Percentiles rank a stretch among this genome's conserved stretches.
phyloP scores from a whole-genome alignment of 768 basidiomycete species.

The Lactarius hatsudake region DNA sequence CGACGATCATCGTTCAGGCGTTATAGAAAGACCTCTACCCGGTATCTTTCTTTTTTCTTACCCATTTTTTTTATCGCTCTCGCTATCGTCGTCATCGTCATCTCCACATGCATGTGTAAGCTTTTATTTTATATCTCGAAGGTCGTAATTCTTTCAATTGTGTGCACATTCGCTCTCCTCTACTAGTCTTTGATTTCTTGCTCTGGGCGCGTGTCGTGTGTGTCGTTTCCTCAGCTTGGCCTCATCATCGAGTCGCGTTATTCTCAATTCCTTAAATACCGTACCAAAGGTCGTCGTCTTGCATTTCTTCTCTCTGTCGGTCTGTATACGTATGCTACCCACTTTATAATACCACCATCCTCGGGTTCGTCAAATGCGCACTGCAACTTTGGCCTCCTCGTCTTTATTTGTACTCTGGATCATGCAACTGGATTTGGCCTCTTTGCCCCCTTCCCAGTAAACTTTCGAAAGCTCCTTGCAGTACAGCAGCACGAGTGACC shows the following conservation, averaged over 20 bases:
- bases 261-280: background rate
- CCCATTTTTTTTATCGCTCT: background rate
- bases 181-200: background rate
- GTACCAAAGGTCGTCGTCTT: background rate
- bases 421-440: too few species aligned
- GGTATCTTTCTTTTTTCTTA: too few species aligned
- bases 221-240: background rate
- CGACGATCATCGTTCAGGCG: conserved; percentile 45
- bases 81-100: background rate
- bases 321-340: background rate
- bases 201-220: background rate
- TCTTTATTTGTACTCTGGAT: background rate
- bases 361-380: background rate
- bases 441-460: too few species aligned
- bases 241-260: background rate
- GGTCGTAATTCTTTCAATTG: background rate
- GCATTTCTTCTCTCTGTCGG: background rate
- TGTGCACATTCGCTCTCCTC: background rate
- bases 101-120: background rate
- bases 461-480: background rate
- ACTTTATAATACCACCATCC: background rate
- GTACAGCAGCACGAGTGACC: background rate
- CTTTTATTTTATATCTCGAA: background rate
- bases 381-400: background rate
- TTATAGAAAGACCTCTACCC: conserved; percentile 26